Evolutionary conservation across 805 yeast species (phyloP).

Genomic region (Isabelozyma gotoi): DNA sequence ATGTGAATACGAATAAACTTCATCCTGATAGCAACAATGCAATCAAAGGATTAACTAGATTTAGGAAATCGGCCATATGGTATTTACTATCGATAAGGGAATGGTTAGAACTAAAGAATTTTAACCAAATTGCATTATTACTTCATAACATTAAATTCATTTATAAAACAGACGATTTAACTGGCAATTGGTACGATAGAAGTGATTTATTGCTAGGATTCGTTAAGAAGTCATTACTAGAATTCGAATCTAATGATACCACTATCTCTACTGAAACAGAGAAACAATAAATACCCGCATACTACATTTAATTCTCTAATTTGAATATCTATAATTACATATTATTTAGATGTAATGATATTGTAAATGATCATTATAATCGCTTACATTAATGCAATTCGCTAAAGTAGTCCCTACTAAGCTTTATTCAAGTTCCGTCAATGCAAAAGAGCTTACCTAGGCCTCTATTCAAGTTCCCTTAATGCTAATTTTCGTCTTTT

Average conservation of each 20-base stretch:
- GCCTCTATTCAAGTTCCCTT: constrained; percentile 32
- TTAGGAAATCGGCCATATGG: constrained; percentile 78
- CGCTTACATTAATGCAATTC: neutral
- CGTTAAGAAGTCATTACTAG: constrained; percentile 9
- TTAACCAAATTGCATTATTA: constrained; percentile 23
- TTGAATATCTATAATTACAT: no score
- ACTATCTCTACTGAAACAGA: no score
- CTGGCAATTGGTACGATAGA: constrained; percentile 34
- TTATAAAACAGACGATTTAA: constrained; percentile 16
- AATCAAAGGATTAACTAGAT: constrained; percentile 55
- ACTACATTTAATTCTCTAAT: no score
- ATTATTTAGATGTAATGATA: no score
- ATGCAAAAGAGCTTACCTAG: no score
- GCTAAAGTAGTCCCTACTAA: no score
- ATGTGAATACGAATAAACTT: constrained; percentile 36
- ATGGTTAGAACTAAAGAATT: constrained; percentile 44
- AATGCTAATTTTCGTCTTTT: constrained; percentile 41
- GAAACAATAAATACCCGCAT: no score
- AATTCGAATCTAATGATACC: neutral
- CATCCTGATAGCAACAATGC: constrained; percentile 33
- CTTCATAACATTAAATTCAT: constrained; percentile 24
- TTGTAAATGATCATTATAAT: no score
- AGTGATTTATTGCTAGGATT: constrained; percentile 27
- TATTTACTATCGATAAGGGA: constrained; percentile 69
- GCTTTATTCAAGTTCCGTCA: constrained; percentile 36